Evolutionary conservation across 2,329 filamentous ascomycete genomes (phyloP).

Genomic region (Cercospora zeina): DNA sequence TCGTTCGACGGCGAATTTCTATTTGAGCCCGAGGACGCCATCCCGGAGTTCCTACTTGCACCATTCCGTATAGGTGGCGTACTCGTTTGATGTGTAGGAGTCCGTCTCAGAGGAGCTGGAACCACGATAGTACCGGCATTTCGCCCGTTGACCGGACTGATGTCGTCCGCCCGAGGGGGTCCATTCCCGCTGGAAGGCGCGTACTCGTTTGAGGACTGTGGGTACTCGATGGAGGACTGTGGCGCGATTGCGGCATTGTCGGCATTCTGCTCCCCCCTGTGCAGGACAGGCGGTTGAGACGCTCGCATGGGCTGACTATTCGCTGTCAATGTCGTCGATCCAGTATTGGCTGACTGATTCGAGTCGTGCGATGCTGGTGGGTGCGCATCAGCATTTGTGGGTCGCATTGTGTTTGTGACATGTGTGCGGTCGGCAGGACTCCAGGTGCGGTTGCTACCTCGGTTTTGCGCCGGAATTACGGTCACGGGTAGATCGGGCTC

Average conservation of each 20-base stretch:
- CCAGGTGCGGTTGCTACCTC: conserved; percentile 55
- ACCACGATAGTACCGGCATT: conserved; percentile 30
- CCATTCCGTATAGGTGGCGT: conserved; percentile 15
- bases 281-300: conserved; percentile 4
- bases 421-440: conserved; percentile 43
- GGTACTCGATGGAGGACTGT: neutral
- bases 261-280: neutral
- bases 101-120: conserved; percentile 31
- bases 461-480: conserved; percentile 60
- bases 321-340: conserved; percentile 24
- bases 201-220: neutral
- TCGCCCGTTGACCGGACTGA: conserved; percentile 32
- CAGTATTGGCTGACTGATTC: conserved; percentile 5
- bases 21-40: conserved; percentile 4
- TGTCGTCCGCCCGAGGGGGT: conserved; percentile 37
- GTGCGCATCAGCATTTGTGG: conserved; percentile 5
- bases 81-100: conserved; percentile 16
- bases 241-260: neutral
- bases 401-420: conserved; percentile 13
- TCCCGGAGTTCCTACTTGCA: neutral
- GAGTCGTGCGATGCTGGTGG: conserved; percentile 19
- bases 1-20: conserved; percentile 9
- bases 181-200: conserved; percentile 12
- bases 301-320: conserved; percentile 11
- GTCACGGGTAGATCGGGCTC: conserved; percentile 58